Evolutionary conservation across 495 filamentous ascomycete genomes (phyloP).

Genomic region (Lasiosphaeris hirsuta): DNA sequence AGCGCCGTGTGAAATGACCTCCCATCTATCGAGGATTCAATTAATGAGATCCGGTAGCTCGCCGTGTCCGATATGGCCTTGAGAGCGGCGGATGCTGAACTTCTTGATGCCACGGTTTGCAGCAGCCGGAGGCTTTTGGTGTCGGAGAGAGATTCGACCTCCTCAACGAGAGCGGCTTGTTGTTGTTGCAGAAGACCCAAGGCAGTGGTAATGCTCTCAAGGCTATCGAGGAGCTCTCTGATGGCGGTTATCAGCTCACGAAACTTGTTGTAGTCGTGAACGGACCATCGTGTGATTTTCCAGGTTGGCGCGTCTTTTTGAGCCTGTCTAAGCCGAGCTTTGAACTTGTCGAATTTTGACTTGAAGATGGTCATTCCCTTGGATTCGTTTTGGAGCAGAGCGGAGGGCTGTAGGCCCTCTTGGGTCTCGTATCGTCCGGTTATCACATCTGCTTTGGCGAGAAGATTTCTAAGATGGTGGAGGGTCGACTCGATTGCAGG

Average conservation of each 20-base stretch:
- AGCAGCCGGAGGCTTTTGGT: not conserved
- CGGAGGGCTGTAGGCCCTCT: not conserved
- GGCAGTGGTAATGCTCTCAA: conserved; percentile 18
- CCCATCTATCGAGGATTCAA: too few relatives aligned
- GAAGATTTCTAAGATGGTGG: not conserved
- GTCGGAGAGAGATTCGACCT: not conserved
- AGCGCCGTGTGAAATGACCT: too few relatives aligned
- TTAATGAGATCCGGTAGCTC: not conserved
- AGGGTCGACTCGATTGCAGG: not conserved
- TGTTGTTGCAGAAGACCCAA: conserved; percentile 6
- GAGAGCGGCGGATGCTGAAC: not conserved
- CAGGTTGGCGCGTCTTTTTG: conserved; percentile 15
- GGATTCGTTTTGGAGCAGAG: too few relatives aligned
- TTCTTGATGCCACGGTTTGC: not conserved
- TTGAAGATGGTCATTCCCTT: not conserved
- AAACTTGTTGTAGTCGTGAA: conserved; percentile 21
- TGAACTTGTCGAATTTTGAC: conserved; percentile 10
- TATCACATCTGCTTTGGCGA: not conserved
- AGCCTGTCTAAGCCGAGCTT: conserved; percentile 6
- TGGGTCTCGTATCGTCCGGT: not conserved
- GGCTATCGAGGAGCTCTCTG: conserved; percentile 20
- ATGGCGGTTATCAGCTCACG: conserved; percentile 17
- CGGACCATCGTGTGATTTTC: conserved; percentile 22
- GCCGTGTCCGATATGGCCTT: not conserved
- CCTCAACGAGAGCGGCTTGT: not conserved